Evolutionary conservation across 1,139 yeast genomes (phyloP).

Genomic region (Suhomyces bolitotheri): DNA sequence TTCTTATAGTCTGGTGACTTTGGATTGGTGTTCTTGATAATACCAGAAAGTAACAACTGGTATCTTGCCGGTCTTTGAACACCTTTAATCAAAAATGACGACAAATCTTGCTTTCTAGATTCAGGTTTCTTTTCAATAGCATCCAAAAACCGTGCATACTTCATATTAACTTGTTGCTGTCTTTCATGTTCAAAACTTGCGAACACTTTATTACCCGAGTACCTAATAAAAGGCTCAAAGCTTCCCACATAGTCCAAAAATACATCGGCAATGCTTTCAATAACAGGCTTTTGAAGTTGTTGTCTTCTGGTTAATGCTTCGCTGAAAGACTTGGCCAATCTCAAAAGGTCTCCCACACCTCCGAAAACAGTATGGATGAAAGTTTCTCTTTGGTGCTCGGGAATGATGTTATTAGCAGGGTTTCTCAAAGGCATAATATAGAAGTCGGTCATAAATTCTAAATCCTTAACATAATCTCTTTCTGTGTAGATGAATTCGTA

Average conservation of each 20-base stretch:
- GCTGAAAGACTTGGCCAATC: constrained; percentile 79
- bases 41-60: constrained; percentile 80
- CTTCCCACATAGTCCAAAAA: constrained; percentile 79
- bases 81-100: constrained; percentile 92
- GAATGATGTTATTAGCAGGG: constrained; percentile 73
- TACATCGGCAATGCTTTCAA: constrained; percentile 83
- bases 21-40: constrained; percentile 76
- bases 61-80: constrained; percentile 95
- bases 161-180: constrained; percentile 85
- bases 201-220: constrained; percentile 95
- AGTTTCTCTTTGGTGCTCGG: constrained; percentile 84
- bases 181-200: constrained; percentile 96
- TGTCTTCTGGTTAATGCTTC: constrained; percentile 90
- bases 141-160: constrained; percentile 88
- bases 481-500: constrained; percentile 94
- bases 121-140: constrained; percentile 90
- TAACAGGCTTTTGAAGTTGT: constrained; percentile 78
- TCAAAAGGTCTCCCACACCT: constrained; percentile 82
- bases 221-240: constrained; percentile 88
- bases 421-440: constrained; percentile 90
- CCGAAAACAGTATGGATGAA: constrained; percentile 91
- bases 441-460: constrained; percentile 89
- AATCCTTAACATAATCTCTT: constrained; percentile 90
- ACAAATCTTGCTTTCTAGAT: constrained; percentile 84
- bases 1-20: constrained; percentile 74